Evolutionary conservation across 495 filamentous ascomycete genomes (phyloP).

Genomic region (Diplogelasinospora grovesii): DNA sequence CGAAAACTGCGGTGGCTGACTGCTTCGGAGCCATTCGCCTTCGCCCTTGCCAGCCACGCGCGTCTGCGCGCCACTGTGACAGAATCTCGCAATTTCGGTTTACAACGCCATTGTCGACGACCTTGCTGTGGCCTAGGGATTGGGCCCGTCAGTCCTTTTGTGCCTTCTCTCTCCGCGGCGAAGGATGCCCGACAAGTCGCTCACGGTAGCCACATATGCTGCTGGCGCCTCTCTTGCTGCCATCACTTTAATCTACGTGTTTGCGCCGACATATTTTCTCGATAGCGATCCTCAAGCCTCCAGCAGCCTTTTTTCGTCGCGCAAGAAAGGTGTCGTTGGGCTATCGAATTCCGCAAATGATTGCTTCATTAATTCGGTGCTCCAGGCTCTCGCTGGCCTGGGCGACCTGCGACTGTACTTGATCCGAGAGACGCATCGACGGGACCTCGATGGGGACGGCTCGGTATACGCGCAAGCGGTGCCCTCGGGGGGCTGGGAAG

Average conservation of each 20-base stretch:
- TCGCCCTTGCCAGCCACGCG: too few relatives aligned
- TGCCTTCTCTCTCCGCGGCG: neutral
- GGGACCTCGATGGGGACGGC: conserved; percentile 66
- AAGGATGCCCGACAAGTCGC: conserved; percentile 77
- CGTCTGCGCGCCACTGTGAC: too few relatives aligned
- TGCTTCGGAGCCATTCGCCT: too few relatives aligned
- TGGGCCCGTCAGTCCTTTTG: too few relatives aligned
- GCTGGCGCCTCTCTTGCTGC: conserved; percentile 93
- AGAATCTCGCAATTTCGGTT: too few relatives aligned
- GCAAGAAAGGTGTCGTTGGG: conserved; percentile 86
- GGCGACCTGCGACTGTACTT: conserved; percentile 84
- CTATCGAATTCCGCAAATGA: conserved; percentile 91
- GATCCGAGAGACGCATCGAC: conserved; percentile 78
- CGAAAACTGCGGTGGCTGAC: too few relatives aligned
- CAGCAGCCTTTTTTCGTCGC: conserved; percentile 36
- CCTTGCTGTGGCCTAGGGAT: too few relatives aligned
- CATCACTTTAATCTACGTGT: conserved; percentile 94
- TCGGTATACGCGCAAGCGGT: conserved; percentile 60
- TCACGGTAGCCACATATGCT: conserved; percentile 85
- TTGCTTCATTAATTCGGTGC: conserved; percentile 97
- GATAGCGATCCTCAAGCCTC: conserved; percentile 59
- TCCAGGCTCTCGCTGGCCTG: conserved; percentile 93
- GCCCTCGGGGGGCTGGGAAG: conserved; percentile 26
- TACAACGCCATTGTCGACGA: too few relatives aligned
- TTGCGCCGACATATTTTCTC: conserved; percentile 89